Evolutionary conservation across 2,329 filamentous ascomycete species (phyloP).

Genomic region (Mariannaea elegans): DNA sequence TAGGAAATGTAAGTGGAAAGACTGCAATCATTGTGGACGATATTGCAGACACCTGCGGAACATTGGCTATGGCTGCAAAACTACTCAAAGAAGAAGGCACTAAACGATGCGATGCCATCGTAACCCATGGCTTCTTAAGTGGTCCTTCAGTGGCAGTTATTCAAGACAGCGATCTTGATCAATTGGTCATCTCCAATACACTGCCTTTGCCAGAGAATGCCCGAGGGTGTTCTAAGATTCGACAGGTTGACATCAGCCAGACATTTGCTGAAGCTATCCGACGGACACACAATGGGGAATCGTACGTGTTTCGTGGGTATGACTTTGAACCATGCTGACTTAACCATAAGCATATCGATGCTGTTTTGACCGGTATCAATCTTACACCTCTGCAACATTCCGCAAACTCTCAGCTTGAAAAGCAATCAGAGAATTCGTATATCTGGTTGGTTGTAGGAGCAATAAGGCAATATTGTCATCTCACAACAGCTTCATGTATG

Average conservation of each 20-base stretch:
- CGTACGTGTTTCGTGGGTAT: no score
- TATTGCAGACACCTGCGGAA: slow-evolving; percentile 95
- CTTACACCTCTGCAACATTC: no score
- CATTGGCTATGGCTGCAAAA: slow-evolving; percentile 80
- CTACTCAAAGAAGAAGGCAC: slow-evolving; percentile 88
- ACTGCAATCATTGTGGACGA: slow-evolving; percentile 95
- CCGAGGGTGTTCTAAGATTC: background rate
- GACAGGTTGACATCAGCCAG: background rate
- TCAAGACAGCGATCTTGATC: background rate
- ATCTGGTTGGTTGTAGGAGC: no score
- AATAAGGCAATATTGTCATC: no score
- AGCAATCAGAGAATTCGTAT: no score
- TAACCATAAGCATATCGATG: no score
- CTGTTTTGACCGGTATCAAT: no score
- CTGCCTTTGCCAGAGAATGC: slow-evolving; percentile 7
- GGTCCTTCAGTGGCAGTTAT: slow-evolving; percentile 51
- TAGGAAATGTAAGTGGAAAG: slow-evolving; percentile 88
- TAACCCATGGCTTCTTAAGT: slow-evolving; percentile 89
- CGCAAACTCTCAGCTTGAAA: no score
- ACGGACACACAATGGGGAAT: background rate
- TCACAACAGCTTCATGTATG: no score
- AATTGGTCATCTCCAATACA: slow-evolving; percentile 5
- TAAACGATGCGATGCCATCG: slow-evolving; percentile 87
- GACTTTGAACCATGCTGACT: no score
- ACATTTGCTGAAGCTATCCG: slow-evolving; percentile 6